Percentiles rank a stretch among this genome's conserved stretches.
Evolutionary conservation across 441 rosid genomes (phyloP).

Genomic region (Sinapis alba): DNA sequence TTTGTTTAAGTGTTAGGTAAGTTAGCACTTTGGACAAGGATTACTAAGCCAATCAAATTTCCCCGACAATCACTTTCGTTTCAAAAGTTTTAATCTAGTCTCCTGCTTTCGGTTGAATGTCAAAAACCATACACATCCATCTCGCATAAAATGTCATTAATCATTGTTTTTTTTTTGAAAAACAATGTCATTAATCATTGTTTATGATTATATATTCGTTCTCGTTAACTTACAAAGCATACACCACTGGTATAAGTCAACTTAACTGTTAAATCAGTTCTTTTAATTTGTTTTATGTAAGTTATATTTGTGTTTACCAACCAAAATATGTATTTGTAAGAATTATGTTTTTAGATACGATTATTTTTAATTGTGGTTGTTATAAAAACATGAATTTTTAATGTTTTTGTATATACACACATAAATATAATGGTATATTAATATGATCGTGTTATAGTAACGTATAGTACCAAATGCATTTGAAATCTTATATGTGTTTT

Average conservation of each 20-base stretch:
- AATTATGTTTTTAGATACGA: background rate
- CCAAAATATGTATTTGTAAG: background rate
- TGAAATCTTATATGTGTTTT: background rate
- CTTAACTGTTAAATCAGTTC: conserved; percentile 16
- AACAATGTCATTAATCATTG: conserved; percentile 23
- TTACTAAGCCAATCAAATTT: conserved; percentile 37
- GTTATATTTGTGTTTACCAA: background rate
- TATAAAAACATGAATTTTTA: too few species aligned
- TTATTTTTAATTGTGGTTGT: background rate
- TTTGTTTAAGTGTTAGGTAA: conserved; percentile 38
- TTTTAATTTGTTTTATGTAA: background rate
- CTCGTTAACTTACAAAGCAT: conserved; percentile 18
- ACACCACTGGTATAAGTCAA: conserved; percentile 20
- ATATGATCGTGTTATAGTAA: background rate
- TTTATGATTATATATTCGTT: conserved; percentile 6
- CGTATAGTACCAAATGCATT: background rate
- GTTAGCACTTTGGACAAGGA: conserved; percentile 38
- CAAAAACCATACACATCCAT: conserved; percentile 12
- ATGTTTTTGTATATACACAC: too few species aligned
- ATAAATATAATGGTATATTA: too few species aligned
- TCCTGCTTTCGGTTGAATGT: conserved; percentile 26
- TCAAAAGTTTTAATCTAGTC: background rate
- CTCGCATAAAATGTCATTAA: background rate
- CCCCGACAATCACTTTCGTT: conserved; percentile 40
- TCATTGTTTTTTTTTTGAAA: too few species aligned